Conservation (phyloP, 495 filamentous ascomycete species). For the Penicillium diatomitis region DNA sequence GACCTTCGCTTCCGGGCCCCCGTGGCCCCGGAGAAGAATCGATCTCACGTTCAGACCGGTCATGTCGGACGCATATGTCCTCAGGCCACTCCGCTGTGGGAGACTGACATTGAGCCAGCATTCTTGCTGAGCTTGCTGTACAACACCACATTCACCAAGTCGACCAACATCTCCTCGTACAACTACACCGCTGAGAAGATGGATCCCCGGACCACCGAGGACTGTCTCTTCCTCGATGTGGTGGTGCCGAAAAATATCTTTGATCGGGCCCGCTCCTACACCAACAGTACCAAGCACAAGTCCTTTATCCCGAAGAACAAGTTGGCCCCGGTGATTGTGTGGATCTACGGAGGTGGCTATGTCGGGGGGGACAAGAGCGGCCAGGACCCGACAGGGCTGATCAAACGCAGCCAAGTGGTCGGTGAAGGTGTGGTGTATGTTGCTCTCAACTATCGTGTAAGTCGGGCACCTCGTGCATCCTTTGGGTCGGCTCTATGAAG, state of each 20-base stretch:
- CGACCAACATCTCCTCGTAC: slow-evolving; percentile 22
- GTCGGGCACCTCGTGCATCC: not conserved
- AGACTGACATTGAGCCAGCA: not conserved
- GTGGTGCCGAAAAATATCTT: slow-evolving; percentile 38
- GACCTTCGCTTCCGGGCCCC: slow-evolving; percentile 44
- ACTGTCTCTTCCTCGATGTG: slow-evolving; percentile 51
- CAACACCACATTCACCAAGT: slow-evolving; percentile 20
- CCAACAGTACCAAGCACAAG: slow-evolving; percentile 8
- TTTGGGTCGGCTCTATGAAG: no score
- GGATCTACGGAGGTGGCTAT: slow-evolving; percentile 55
- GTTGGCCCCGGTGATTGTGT: slow-evolving; percentile 47
- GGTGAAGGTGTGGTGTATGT: slow-evolving; percentile 50
- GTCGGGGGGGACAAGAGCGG: slow-evolving; percentile 41
- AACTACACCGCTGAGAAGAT: slow-evolving; percentile 13
- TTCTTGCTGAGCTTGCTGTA: slow-evolving; percentile 21
- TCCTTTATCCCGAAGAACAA: slow-evolving; percentile 6
- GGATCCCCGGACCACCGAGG: slow-evolving; percentile 44
- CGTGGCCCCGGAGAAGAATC: slow-evolving; percentile 25
- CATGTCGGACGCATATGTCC: slow-evolving; percentile 39
- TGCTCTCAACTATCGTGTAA: slow-evolving; percentile 51
- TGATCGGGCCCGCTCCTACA: slow-evolving; percentile 13
- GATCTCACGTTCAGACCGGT: slow-evolving; percentile 35
- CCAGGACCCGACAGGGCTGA: slow-evolving; percentile 35
- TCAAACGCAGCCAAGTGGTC: slow-evolving; percentile 29
- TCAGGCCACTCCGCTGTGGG: slow-evolving; percentile 36